Base-by-base conservation (phyloP, 2,329 filamentous ascomycete species). In the Lachnellula arida region DNA sequence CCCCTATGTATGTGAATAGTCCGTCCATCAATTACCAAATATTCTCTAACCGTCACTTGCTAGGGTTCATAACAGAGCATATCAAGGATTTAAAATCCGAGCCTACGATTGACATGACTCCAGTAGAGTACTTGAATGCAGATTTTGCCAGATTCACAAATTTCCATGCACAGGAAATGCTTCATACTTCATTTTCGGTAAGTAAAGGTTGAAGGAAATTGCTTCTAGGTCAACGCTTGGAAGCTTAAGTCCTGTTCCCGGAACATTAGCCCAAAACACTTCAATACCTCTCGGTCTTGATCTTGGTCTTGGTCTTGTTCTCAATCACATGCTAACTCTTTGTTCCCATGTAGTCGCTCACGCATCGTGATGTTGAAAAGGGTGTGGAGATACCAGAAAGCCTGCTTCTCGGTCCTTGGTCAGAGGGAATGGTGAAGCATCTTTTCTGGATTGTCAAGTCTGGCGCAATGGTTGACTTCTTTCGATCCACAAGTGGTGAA, bases 331-430 rank as follows among this genome's bases (percentile, higher is more conserved):
- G 32, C 17, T n/a, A 5, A 17, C 39, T 46, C n/a, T 53, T 25
- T 28, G 15, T 44, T 7, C 9, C 22, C 12, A 48, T 40, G 28
- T 32, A 46, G 28, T 60, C 49, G 57, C 11, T 22, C 6, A 42
- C 17, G n/a, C 44, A 57, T 51, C 28, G 19, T 5, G 57, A 63
- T 42, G 19, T 67, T 23, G 56, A 60, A 8, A 32, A 54, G 19
- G 53, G 49, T 8, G 50, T 58, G 17, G 60, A 67, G 51, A 66
- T 71, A 35, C 68, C 68, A 2, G 46, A 63, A 19, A 63, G 58
- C 28, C 57, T 70, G n/a, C 62, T 71, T 7, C 50, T 54, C 8
- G 65, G 68, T 11, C 67, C 67, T 9, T 71, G 68, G 68, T 55
- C 57, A 14, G 60, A 68, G 28, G 62, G 63, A 0, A 56, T 58